Evolutionary conservation across 23 red algal species (phyloP), one percentile per base, ranked within the genome.

Genomic region (Gracilaria domingensis): DNA sequence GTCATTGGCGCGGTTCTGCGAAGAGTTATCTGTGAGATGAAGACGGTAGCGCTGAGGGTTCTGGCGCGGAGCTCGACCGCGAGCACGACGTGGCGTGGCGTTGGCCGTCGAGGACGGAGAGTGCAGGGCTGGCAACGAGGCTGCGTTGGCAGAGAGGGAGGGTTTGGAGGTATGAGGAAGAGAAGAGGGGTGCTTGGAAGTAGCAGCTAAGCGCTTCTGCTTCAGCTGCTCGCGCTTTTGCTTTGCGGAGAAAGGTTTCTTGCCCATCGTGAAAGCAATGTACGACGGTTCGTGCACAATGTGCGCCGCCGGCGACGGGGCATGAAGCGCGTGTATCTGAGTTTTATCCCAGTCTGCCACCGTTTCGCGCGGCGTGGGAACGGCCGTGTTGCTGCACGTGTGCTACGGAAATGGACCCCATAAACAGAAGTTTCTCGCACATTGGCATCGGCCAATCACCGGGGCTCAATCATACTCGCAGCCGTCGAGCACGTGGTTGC

Each of bases 171-270:
- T 33, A 14, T 81, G 87, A 23, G 74, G 53, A 32, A 75, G 59
- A 17, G 60, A 7, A 30, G 87, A 80, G 13, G 56, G 37, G 24
- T 50, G 57, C 33, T 71, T 57, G 8, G 84, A 74, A 49, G 87
- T 64, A 64, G 71, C 53, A 21, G 87, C 87, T n/a, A 76, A 47
- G 12, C 92, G 82, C 75, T 88, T 87, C 73, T 86, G 71, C 50
- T 76, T 83, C 30, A 94, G 83, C 55, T 94, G 92, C 60, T 87
- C 83, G 73, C 84, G 82, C 61, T 94, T 94, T 30, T 70, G 70
- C 36, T 94, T 94, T 2, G 92, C 73, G 17, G 82, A 87, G 56
- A 94, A 94, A 23, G 92, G 82, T 72, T 87, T 86, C 84, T 88
- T 94, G 51, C 92, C 92, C 92, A 94, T 94, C 34, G 77, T 84